A percentile compares a stretch with the other conserved stretches of the same genome.
Evolutionary conservation across 257 asterid genomes (phyloP).

Genomic region (Solanum sejunctum): DNA sequence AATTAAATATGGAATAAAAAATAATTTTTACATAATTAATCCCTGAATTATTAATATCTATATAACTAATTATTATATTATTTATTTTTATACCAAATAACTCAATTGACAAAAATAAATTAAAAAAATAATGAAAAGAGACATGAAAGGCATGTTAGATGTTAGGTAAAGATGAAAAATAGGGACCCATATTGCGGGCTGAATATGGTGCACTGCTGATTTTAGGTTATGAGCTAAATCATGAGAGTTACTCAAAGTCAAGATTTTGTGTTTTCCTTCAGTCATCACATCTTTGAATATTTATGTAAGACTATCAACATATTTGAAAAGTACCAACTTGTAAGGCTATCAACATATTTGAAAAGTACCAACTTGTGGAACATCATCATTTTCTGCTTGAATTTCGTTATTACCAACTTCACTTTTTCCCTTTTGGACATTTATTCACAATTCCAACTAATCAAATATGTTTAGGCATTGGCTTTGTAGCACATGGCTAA

Average conservation of each 20-base stretch:
- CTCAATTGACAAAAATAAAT: not conserved
- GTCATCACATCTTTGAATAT: not conserved
- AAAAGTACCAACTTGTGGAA: not conserved
- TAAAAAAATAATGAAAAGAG: conserved; percentile 4
- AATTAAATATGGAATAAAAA: too few species aligned
- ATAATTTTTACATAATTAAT: too few species aligned
- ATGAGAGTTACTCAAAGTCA: conserved; percentile 1
- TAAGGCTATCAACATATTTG: too few species aligned
- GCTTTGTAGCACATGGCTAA: not conserved
- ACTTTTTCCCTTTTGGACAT: not conserved
- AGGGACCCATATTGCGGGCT: conserved; percentile 30
- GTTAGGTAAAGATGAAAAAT: conserved; percentile 42
- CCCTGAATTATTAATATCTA: too few species aligned
- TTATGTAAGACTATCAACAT: not conserved
- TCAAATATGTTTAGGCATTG: not conserved
- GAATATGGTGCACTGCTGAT: not conserved
- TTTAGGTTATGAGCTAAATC: conserved; percentile 15
- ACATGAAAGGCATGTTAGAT: conserved; percentile 38
- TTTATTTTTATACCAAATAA: too few species aligned
- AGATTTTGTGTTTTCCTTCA: not conserved
- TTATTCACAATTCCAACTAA: not conserved
- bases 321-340: not conserved
- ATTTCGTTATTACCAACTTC: not conserved
- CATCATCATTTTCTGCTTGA: not conserved
- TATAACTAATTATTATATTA: too few species aligned